Percentiles rank a stretch among this genome's conserved stretches.
Evolutionary conservation across 345 rosid species (phyloP).

Genomic region (Eucalyptus albens): DNA sequence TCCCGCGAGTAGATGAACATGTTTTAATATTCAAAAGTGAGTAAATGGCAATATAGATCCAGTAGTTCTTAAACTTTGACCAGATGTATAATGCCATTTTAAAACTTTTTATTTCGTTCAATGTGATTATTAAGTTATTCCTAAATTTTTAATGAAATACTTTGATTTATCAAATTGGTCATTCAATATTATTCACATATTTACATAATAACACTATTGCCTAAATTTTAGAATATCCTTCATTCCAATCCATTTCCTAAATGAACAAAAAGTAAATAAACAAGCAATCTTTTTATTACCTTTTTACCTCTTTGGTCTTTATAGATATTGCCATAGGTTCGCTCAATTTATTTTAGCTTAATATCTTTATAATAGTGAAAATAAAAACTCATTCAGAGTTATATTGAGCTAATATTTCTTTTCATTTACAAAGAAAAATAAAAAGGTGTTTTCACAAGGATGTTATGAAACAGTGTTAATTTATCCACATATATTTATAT

Average conservation of each 20-base stretch:
- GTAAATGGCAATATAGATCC: background rate
- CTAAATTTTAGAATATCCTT: rapidly evolving
- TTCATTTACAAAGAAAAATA: rapidly evolving
- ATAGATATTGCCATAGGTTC: background rate
- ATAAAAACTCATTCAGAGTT: background rate
- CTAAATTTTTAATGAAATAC: background rate
- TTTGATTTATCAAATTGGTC: rapidly evolving
- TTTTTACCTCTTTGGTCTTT: background rate
- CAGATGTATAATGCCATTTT: rapidly evolving
- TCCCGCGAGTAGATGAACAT: background rate
- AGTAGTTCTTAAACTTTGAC: background rate
- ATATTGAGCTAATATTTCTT: rapidly evolving
- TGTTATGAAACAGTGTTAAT: background rate
- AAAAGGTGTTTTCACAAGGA: background rate
- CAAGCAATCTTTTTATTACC: rapidly evolving
- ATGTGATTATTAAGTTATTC: background rate
- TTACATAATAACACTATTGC: background rate
- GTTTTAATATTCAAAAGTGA: background rate
- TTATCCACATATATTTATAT: background rate
- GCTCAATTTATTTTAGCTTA: background rate
- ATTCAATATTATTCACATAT: rapidly evolving
- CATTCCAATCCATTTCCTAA: background rate
- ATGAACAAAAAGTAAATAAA: background rate
- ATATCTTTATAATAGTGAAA: background rate
- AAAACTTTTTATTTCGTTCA: rapidly evolving